phyloP scores from a whole-genome alignment of 1,284 basidiomycete genomes.

The Trametes sp. region DNA sequence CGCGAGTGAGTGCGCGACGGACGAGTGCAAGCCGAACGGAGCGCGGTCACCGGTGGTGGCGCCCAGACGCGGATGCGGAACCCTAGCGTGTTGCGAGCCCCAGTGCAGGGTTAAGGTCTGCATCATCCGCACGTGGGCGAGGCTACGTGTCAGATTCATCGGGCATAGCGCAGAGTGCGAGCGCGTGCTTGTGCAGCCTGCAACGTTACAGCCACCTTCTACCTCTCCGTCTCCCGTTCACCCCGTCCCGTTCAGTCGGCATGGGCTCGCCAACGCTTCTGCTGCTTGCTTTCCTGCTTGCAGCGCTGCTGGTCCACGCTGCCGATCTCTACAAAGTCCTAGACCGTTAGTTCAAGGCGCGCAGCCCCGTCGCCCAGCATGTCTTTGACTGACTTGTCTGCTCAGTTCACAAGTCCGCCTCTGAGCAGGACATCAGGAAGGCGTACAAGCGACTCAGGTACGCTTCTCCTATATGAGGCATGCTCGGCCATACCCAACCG shows the following conservation, averaged over 20 bases:
- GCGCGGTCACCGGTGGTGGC: conserved; percentile 16
- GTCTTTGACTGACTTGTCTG: conserved; percentile 37
- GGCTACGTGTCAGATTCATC: conserved; percentile 31
- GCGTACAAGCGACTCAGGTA: conserved; percentile 92
- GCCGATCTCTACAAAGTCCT: conserved; percentile 80
- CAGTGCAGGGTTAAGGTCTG: conserved; percentile 12
- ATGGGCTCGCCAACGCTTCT: conserved; percentile 29
- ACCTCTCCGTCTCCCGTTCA: not conserved
- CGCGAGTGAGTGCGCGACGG: not conserved
- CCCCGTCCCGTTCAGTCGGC: conserved; percentile 20
- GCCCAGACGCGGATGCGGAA: conserved; percentile 3
- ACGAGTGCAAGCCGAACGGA: not conserved
- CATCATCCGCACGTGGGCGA: conserved; percentile 14
- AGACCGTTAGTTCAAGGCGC: conserved; percentile 66
- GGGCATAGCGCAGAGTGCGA: conserved; percentile 5
- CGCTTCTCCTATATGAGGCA: conserved; percentile 45
- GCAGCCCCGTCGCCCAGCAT: conserved; percentile 36
- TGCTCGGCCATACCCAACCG: not conserved
- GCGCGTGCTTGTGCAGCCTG: not conserved
- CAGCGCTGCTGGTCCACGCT: conserved; percentile 59
- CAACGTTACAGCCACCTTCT: conserved; percentile 10
- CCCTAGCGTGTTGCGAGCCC: conserved; percentile 12
- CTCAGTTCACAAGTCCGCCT: conserved; percentile 79
- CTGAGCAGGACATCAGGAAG: conserved; percentile 87
- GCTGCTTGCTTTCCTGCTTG: conserved; percentile 47